Conservation (phyloP, 2,329 filamentous ascomycete genomes). For the Monilinia fructigena region DNA sequence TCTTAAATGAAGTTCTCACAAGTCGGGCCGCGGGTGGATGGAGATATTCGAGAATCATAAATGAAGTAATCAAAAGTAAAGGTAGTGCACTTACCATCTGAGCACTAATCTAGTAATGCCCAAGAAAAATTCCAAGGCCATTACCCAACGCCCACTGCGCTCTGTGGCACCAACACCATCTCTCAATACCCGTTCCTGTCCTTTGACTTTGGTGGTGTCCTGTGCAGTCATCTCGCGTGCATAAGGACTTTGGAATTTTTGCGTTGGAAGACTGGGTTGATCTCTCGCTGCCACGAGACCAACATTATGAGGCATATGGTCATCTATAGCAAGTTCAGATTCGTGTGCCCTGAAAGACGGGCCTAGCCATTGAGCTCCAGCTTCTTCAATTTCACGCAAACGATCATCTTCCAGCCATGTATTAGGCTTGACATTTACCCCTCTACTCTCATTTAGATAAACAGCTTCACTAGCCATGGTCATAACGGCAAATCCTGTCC, state of each 20-base stretch:
- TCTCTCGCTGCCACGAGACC: slow-evolving; percentile 37
- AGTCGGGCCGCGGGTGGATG: too few species aligned
- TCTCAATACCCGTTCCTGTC: slow-evolving; percentile 46
- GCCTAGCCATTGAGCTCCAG: slow-evolving; percentile 40
- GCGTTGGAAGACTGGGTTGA: slow-evolving; percentile 38
- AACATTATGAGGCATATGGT: slow-evolving; percentile 30
- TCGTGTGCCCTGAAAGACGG: slow-evolving; percentile 37
- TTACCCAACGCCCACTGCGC: slow-evolving; percentile 73
- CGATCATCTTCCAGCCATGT: slow-evolving; percentile 94
- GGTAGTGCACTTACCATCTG: slow-evolving; percentile 39
- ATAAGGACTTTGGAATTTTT: slow-evolving; percentile 59
- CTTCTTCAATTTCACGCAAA: slow-evolving; percentile 69
- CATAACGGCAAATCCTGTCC: slow-evolving; percentile 82
- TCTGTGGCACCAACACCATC: slow-evolving; percentile 78
- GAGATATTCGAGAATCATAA: neutral
- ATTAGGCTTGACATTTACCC: slow-evolving; percentile 68
- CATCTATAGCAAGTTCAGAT: slow-evolving; percentile 32
- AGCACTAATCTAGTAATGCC: slow-evolving; percentile 68
- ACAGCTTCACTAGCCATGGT: slow-evolving; percentile 95
- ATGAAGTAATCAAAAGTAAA: neutral
- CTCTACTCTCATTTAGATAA: slow-evolving; percentile 85
- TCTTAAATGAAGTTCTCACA: neutral
- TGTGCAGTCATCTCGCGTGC: slow-evolving; percentile 68
- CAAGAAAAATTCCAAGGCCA: slow-evolving; percentile 72
- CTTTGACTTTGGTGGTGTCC: slow-evolving; percentile 47